Evolutionary conservation across 352 stramenopile species (phyloP).

Genomic region (Globisporangium middletonii): DNA sequence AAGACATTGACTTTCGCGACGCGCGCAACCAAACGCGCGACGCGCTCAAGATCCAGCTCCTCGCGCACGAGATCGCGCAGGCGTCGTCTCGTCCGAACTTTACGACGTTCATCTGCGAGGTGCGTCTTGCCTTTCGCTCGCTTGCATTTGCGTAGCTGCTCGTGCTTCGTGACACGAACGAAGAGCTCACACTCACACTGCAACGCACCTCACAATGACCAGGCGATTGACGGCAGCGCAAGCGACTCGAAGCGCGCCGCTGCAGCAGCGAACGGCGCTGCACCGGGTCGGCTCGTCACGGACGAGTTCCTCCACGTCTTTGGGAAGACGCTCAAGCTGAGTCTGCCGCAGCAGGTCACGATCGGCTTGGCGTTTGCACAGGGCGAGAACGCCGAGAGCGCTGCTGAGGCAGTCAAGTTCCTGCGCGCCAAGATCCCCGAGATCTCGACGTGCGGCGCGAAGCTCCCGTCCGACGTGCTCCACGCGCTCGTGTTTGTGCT

Average conservation of each 20-base stretch:
- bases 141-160: too few relatives aligned
- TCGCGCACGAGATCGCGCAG: constrained; percentile 87
- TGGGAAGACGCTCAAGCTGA: constrained; percentile 79
- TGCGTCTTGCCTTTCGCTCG: constrained; percentile 6
- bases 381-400: constrained; percentile 51
- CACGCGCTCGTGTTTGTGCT: constrained; percentile 80
- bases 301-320: constrained; percentile 80
- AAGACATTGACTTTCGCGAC: constrained; percentile 89
- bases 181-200: constrained; percentile 4
- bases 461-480: constrained; percentile 80
- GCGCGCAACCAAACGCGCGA: constrained; percentile 77
- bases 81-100: constrained; percentile 87
- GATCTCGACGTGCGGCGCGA: constrained; percentile 73
- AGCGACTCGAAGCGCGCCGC: constrained; percentile 23
- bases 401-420: constrained; percentile 64
- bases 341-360: constrained; percentile 80
- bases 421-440: constrained; percentile 80
- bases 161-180: not conserved
- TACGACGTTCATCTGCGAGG: constrained; percentile 85
- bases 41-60: constrained; percentile 85
- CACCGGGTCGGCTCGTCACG: constrained; percentile 36
- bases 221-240: constrained; percentile 68
- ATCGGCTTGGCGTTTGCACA: constrained; percentile 79
- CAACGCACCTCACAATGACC: not conserved
- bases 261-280: constrained; percentile 10